Percentiles rank a stretch among this genome's conserved stretches.
Evolutionary conservation across 495 filamentous ascomycete species (phyloP).

Genomic region (Xanthoparmelia taractica): DNA sequence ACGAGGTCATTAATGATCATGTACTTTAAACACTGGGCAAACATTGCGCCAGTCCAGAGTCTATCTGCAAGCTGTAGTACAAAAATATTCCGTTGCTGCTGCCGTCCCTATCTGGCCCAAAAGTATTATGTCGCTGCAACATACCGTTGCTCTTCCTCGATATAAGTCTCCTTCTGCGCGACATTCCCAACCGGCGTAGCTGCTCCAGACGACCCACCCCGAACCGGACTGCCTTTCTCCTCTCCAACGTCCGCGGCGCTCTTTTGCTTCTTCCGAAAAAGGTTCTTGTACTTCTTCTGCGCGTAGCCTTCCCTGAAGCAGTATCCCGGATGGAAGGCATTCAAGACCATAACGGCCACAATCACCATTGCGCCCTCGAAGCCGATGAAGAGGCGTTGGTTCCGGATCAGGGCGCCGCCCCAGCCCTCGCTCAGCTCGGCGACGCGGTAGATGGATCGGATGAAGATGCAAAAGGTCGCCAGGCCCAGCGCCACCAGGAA

Average conservation of each 20-base stretch:
- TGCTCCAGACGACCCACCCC: background rate
- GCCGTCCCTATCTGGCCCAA: background rate
- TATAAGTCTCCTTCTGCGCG: background rate
- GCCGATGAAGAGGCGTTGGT: conserved; percentile 31
- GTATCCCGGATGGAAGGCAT: conserved; percentile 25
- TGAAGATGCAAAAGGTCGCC: conserved; percentile 31
- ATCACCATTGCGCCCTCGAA: conserved; percentile 33
- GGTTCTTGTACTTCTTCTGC: background rate
- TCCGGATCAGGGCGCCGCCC: conserved; percentile 28
- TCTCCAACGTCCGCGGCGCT: background rate
- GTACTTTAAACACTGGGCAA: background rate
- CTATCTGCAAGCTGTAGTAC: background rate
- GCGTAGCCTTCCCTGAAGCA: conserved; percentile 1
- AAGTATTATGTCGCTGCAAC: background rate
- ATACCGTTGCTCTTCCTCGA: background rate
- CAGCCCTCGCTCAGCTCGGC: conserved; percentile 35
- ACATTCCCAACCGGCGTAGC: background rate
- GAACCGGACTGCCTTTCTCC: background rate
- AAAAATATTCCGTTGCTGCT: background rate
- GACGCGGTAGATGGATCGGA: conserved; percentile 31
- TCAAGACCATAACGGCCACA: conserved; percentile 27
- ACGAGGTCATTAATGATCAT: background rate
- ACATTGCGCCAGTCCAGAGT: background rate
- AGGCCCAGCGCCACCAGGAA: conserved; percentile 1
- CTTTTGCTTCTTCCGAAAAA: background rate